These are phyloP conservation scores for Saprolegnia diclina DNA, from an alignment of 352 stramenopile genomes.

Conservation along the genomic window DNA sequence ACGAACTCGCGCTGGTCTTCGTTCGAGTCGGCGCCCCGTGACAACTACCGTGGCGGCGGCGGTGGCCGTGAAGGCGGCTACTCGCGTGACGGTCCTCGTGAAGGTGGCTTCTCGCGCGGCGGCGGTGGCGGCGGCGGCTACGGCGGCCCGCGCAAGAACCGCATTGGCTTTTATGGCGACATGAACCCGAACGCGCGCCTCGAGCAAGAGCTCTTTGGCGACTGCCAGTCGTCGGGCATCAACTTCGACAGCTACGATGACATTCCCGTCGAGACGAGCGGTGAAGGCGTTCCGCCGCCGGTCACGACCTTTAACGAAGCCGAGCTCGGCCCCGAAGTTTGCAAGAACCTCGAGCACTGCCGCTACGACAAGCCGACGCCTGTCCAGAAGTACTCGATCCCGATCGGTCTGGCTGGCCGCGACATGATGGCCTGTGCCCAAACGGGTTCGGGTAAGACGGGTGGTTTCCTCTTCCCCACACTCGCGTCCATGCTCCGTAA, in stretches of 20 bases:
- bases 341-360: slow-evolving; percentile 88
- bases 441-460: slow-evolving; percentile 97
- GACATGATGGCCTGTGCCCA: slow-evolving; percentile 99
- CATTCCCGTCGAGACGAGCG: slow-evolving; percentile 95
- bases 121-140: slow-evolving; percentile 41
- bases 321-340: slow-evolving; percentile 89
- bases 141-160: slow-evolving; percentile 77
- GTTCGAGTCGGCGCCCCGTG: slow-evolving; percentile 39
- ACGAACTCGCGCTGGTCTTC: slow-evolving; percentile 51
- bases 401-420: slow-evolving; percentile 89
- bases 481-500: slow-evolving; percentile 94
- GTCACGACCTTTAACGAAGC: slow-evolving; percentile 87
- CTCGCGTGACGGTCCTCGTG: slow-evolving; percentile 24
- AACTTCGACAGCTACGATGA: slow-evolving; percentile 99
- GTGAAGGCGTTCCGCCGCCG: slow-evolving; percentile 89
- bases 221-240: slow-evolving; percentile 92
- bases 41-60: slow-evolving; percentile 29
- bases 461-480: slow-evolving; percentile 95
- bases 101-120: slow-evolving; percentile 29
- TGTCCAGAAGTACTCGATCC: slow-evolving; percentile 99
- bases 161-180: slow-evolving; percentile 96
- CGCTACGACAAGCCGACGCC: slow-evolving; percentile 97
- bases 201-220: slow-evolving; percentile 90
- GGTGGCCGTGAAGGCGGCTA: slow-evolving; percentile 31
- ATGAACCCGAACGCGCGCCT: slow-evolving; percentile 87